phyloP scores from a whole-genome alignment of 2,329 filamentous ascomycete genomes.

The Sporothrix dimorphospora region DNA sequence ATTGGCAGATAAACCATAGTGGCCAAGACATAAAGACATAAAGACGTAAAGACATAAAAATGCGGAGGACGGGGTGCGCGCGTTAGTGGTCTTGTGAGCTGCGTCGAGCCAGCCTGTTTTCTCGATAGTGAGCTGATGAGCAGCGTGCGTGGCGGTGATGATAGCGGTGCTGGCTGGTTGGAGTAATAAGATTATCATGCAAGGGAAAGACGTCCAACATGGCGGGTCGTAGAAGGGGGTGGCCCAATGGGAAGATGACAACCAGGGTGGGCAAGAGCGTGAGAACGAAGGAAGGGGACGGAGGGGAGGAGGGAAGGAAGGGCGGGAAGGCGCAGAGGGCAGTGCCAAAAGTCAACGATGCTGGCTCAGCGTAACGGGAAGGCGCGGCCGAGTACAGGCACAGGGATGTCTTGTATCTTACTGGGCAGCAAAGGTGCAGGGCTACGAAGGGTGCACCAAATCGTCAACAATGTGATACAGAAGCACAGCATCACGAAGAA shows the following conservation, averaged over 20 bases:
- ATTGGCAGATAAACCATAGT: conserved; percentile 1
- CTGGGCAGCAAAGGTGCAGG: background rate
- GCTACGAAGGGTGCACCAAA: background rate
- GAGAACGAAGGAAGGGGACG: background rate
- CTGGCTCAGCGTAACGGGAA: background rate
- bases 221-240: background rate
- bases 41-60: background rate
- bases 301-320: background rate
- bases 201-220: conserved; percentile 5
- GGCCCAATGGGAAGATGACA: conserved; percentile 11
- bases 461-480: background rate
- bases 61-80: conserved; percentile 14
- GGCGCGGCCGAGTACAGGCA: background rate
- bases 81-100: conserved; percentile 9
- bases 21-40: background rate
- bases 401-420: too few relatives aligned
- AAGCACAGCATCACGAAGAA: background rate
- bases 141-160: conserved; percentile 4
- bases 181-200: conserved; percentile 11
- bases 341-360: background rate
- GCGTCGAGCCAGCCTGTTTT: background rate
- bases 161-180: background rate
- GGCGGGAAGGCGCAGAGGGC: background rate
- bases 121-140: conserved; percentile 17
- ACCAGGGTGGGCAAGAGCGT: background rate